Evolutionary conservation across 2,329 filamentous ascomycete genomes (phyloP), one percentile per base, ranked within the genome.

Genomic region (Aaosphaeria arxii): DNA sequence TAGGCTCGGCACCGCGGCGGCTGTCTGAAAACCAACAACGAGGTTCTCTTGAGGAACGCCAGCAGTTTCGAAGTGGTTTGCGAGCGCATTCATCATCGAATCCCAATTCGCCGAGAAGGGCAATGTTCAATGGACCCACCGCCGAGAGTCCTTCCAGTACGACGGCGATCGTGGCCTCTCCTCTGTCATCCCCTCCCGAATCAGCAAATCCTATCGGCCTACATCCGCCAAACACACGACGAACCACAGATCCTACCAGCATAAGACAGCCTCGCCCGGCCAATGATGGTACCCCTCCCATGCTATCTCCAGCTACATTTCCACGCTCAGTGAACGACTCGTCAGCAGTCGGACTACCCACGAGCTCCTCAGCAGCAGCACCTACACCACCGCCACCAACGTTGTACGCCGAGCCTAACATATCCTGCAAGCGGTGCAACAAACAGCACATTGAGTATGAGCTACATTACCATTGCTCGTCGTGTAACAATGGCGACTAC

Each of bases 391-490:
- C 48, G 24, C 45, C 58, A 9, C 65, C 66, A 4, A 59, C 58
- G 2, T 71, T 82, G 1, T 89, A 81, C 53, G 68, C 75, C 1
- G 89, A 95, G 61, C 89, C 91, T 1, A 83, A 82, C 1, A 82
- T 95, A 44, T 77, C 76, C 6, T 96, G 92, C 66, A 80, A 84
- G 35, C 77, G 82, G 7, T 97, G 92, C 66, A 73, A 77, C 17
- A 86, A 80, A 53, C 61, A 76, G 5, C 81, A 91, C 51, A 91
- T 96, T 35, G 87, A 96, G 64, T 90, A 95, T 58, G 84, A 89
- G 6, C 73, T 96, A 2, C 89, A 96, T 68, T 95, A 92, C 71
- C 88, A 88, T 63, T 97, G 92, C 69, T 69, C 73, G 2, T 76
- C 77, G 43, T 96, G 92, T 67, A 76, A 81, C 11, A 73, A 78